Conservation (phyloP, 306 rosid genomes). For the Begonia fuchsioides region DNA sequence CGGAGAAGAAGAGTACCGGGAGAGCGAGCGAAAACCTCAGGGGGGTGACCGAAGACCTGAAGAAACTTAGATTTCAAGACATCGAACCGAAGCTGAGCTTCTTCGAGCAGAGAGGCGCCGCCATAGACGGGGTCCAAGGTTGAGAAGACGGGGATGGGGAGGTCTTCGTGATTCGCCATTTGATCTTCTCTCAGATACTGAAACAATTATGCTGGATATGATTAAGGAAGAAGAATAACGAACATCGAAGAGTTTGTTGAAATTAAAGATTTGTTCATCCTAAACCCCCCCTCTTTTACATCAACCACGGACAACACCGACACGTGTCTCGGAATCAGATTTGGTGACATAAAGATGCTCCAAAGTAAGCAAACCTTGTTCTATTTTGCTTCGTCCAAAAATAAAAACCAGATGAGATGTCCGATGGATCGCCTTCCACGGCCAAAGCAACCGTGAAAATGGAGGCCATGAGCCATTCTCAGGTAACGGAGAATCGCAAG, state of each 20-base stretch:
- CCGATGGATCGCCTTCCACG: slow-evolving; percentile 31
- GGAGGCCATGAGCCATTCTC: slow-evolving; percentile 81
- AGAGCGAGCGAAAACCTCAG: slow-evolving; percentile 69
- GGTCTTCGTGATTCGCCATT: background rate
- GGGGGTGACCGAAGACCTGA: slow-evolving; percentile 34
- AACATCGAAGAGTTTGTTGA: no score
- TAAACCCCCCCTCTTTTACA: no score
- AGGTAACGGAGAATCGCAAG: slow-evolving; percentile 35
- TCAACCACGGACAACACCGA: no score
- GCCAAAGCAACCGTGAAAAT: slow-evolving; percentile 85
- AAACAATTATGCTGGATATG: no score
- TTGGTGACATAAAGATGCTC: no score
- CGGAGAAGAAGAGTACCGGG: slow-evolving; percentile 32
- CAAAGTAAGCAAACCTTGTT: no score
- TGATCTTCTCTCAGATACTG: background rate
- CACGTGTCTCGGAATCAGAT: no score
- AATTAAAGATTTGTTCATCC: no score
- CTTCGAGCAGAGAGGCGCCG: slow-evolving; percentile 45
- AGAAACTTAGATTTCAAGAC: slow-evolving; percentile 38
- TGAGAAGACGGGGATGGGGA: background rate
- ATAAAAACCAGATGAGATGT: no score
- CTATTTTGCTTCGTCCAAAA: no score
- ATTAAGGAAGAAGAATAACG: no score
- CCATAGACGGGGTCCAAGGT: slow-evolving; percentile 30
- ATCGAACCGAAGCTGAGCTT: slow-evolving; percentile 61